Evolutionary conservation across 2,329 filamentous ascomycete species (phyloP), one percentile per base, ranked within the genome.

Genomic region (Zymoseptoria ardabiliae): DNA sequence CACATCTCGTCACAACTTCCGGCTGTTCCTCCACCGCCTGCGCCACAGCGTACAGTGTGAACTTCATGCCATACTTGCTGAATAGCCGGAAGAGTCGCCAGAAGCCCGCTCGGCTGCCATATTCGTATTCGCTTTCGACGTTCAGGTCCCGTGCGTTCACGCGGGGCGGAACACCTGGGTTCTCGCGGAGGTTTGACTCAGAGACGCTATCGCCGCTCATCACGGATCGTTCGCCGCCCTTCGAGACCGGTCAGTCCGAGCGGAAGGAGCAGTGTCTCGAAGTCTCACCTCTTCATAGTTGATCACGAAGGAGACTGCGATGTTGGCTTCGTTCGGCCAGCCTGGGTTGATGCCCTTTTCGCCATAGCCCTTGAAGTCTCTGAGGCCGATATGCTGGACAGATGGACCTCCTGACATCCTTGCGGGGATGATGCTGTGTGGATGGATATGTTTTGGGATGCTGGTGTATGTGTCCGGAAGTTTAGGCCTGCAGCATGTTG

Each of bases 81-180:
- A 81, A 81, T 57, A 81, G 66, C 19, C 75, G 71, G 66, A 81
- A 79, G 1, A 81, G 69, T 2, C 79, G 71, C 80, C 80, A 82
- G 67, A 77, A 77, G 3, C 79, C 80, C 0, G 74, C 74, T 2
- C 80, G 74, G 21, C 75, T 75, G 35, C 80, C 78, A 63, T 82
- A 82, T 58, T 82, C 79, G 62, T 78, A 82, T 61, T 81, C 79
- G 11, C 65, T 69, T 69, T 82, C 80, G 55, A 73, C 74, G 62
- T 77, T 81, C 68, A 75, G 73, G 55, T 71, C 74, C 49, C 79
- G 75, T 50, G 65, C 66, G 51, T 67, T 64, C 58, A 63, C 60
- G 3, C 58, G 52, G 10, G 63, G 58, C 25, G 63, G 60, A 9
- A 61, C 61, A 5, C 54, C 60, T 7, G 66, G 63, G 25, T 68